These are phyloP conservation scores for Torrubiella hemipterigena DNA, from an alignment of 2,329 filamentous ascomycete species.

Conservation along the genomic window DNA sequence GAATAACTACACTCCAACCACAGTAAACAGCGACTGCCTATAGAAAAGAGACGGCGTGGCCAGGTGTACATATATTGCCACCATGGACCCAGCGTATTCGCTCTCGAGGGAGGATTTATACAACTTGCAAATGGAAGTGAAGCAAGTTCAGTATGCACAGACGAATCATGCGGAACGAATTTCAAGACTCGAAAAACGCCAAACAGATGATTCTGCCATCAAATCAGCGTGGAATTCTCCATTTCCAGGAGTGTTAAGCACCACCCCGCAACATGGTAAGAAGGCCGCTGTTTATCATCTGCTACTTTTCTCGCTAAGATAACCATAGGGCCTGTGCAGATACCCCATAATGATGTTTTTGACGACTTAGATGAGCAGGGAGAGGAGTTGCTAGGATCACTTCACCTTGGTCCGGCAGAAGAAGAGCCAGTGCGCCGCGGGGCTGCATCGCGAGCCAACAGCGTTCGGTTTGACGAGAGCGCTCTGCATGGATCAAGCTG, in stretches of 20 bases:
- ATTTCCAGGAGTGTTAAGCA: constrained; percentile 74
- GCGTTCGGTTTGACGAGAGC: constrained; percentile 94
- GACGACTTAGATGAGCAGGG: constrained; percentile 83
- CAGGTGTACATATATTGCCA: constrained; percentile 15
- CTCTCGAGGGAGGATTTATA: constrained; percentile 53
- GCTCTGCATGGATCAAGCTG: constrained; percentile 81
- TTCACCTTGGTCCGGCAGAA: constrained; percentile 70
- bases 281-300: constrained; percentile 6
- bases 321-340: constrained; percentile 59
- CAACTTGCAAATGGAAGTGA: constrained; percentile 59
- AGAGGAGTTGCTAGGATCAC: constrained; percentile 64
- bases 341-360: constrained; percentile 74
- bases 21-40: too few relatives aligned
- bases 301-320: constrained; percentile 10
- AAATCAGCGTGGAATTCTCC: constrained; percentile 93
- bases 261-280: constrained; percentile 79
- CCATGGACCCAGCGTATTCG: constrained; percentile 53
- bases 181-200: constrained; percentile 50
- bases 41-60: too few relatives aligned
- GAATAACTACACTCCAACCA: too few relatives aligned
- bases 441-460: constrained; percentile 85
- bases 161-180: constrained; percentile 50
- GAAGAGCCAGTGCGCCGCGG: constrained; percentile 78
- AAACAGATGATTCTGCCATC: constrained; percentile 53
- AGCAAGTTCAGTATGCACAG: constrained; percentile 53